Evolutionary conservation across 805 yeast genomes (phyloP), one percentile per base, ranked within the genome.

Genomic region (Monosporozyma servazzii): DNA sequence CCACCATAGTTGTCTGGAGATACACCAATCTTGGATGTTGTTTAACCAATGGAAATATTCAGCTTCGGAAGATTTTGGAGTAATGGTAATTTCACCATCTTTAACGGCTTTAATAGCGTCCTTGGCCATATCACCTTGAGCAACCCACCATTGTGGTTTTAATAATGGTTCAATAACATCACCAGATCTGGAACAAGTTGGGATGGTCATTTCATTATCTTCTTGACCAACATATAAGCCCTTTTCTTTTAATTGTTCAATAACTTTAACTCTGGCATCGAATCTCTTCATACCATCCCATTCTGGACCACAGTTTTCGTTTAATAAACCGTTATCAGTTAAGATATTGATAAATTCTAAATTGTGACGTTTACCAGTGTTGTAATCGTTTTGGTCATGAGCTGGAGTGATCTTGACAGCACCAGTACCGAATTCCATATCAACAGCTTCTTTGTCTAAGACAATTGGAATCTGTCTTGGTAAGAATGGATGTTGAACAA

Each of bases 71-170:
- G 90, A 75, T 71, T 86, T 84, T 60, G 99, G 99, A 50, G 82
- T 74, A 63, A 93, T 88, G 51, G 80, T 79, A 62, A 91, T 79
- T 49, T 81, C 80, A 58, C 97, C 97, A 37, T 76, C 75, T 70
- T 79, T 81, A 54, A 91, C 96, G 50, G 88, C 97, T 50, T 80
- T 76, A 60, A 90, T 82, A 52, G 96, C 96, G 54, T 78, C 88
- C 57, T 77, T 75, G 49, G 98, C 99, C 86, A 88, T 86, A 52
- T 82, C 86, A 62, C 77, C 77, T 73, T 90, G 96, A 54, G 87
- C 74, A 58, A 93, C 97, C 97, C 97, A 93, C 99, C 99, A 93
- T 75, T 93, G 99, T 55, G 99, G 99, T 75, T 93, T 93, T 73
- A 93, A 77, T 65, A 88, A 75, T 50, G 99, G 99, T 75, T 93